phyloP scores from a whole-genome alignment of 2,329 filamentous ascomycete genomes.

The Xylaria hypoxylon region DNA sequence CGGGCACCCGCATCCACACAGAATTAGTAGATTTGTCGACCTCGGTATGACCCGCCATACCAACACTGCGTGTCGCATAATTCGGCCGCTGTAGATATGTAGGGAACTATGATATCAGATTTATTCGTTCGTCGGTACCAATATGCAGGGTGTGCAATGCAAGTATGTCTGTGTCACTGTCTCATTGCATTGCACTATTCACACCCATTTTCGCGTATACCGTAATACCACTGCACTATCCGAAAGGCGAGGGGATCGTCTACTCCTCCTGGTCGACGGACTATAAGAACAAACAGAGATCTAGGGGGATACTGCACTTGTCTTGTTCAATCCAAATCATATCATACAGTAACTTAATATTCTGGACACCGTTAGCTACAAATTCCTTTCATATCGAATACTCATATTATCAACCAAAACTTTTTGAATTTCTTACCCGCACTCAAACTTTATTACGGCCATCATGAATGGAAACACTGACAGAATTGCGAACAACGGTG shows the following conservation, averaged over 20 bases:
- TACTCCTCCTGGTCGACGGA: not conserved
- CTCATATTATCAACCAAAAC: not conserved
- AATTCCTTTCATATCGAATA: not conserved
- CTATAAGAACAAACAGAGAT: constrained; percentile 25
- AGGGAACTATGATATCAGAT: constrained; percentile 9
- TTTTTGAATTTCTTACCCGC: not conserved
- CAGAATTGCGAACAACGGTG: not conserved
- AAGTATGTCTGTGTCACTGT: not conserved
- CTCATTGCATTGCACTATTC: not conserved
- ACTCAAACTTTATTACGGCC: constrained; percentile 5
- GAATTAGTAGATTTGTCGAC: constrained; percentile 7
- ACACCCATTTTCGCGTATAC: constrained; percentile 8
- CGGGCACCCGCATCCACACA: not conserved
- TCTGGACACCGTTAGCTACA: not conserved
- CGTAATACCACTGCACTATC: not conserved
- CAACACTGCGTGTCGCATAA: not conserved
- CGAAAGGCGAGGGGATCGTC: not conserved
- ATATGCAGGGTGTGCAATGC: not conserved
- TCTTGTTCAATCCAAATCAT: not conserved
- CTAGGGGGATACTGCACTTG: not conserved
- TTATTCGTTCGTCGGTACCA: constrained; percentile 16
- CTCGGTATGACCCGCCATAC: constrained; percentile 9
- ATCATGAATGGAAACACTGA: constrained; percentile 12
- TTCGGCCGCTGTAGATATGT: constrained; percentile 2
- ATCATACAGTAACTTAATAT: not conserved